Conservation (phyloP, 139 green algal genomes). For the Ettlia oleoabundans region DNA sequence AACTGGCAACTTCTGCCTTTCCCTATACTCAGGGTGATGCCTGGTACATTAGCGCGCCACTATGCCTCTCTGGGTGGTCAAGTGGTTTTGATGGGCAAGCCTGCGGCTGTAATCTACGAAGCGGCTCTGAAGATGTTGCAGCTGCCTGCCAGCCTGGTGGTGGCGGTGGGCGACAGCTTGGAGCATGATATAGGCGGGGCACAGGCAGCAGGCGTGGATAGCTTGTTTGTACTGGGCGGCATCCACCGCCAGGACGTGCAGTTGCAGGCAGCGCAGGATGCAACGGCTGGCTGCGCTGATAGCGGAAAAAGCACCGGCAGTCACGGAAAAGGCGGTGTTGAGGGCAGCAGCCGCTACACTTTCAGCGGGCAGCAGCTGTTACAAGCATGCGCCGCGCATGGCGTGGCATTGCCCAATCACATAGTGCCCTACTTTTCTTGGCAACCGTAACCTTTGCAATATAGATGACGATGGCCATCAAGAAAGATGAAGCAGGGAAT, state of each 20-base stretch:
- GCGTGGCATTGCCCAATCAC: slow-evolving; percentile 24
- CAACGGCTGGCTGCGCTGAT: too few species aligned
- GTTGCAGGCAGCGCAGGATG: slow-evolving; percentile 15
- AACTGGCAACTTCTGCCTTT: neutral
- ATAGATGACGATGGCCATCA: too few species aligned
- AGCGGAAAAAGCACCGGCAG: neutral
- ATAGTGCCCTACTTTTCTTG: slow-evolving; percentile 39
- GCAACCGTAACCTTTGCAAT: too few species aligned
- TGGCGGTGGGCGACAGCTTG: slow-evolving; percentile 72
- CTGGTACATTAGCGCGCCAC: slow-evolving; percentile 12
- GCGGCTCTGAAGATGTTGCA: slow-evolving; percentile 55
- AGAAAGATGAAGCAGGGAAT: too few species aligned
- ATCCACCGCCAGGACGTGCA: slow-evolving; percentile 71
- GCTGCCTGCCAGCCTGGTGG: slow-evolving; percentile 42
- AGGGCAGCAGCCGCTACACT: neutral
- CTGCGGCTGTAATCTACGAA: slow-evolving; percentile 76
- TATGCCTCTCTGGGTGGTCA: slow-evolving; percentile 16
- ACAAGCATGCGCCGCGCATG: slow-evolving; percentile 32
- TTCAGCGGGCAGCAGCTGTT: slow-evolving; percentile 18
- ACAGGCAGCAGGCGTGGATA: slow-evolving; percentile 54
- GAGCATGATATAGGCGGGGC: slow-evolving; percentile 86
- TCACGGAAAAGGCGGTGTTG: neutral
- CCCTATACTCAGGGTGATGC: neutral
- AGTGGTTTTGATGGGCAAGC: slow-evolving; percentile 83
- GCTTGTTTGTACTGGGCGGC: slow-evolving; percentile 74